These are phyloP conservation scores for Tagetes erecta DNA, from an alignment of 129 eudicot species.

Conservation along the genomic window DNA sequence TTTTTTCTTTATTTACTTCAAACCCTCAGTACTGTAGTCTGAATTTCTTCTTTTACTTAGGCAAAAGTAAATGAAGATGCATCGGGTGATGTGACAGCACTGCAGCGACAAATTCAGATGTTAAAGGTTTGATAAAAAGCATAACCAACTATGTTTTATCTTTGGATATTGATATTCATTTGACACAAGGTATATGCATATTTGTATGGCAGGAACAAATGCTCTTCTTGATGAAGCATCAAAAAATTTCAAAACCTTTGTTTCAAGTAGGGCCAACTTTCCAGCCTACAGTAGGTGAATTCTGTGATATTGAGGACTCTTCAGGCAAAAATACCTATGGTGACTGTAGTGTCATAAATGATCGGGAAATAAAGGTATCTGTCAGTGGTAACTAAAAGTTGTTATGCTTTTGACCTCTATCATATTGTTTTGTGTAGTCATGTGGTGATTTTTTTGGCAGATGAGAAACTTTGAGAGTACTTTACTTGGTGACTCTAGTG, in stretches of 20 bases:
- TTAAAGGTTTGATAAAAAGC: constrained; percentile 52
- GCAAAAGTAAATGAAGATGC: constrained; percentile 94
- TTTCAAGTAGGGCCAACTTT: constrained; percentile 33
- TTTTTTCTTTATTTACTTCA: background rate
- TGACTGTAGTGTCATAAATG: constrained; percentile 30
- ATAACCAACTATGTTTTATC: background rate
- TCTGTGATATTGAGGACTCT: constrained; percentile 30
- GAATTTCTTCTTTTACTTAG: constrained; percentile 37
- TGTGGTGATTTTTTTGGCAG: constrained; percentile 38
- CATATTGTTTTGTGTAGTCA: constrained; percentile 25
- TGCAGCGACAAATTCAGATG: constrained; percentile 80
- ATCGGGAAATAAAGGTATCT: constrained; percentile 45
- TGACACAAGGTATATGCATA: constrained; percentile 19
- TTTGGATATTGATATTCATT: constrained; percentile 15
- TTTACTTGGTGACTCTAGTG: constrained; percentile 50
- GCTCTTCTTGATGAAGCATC: constrained; percentile 62
- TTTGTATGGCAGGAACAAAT: constrained; percentile 62
- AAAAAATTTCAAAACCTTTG: constrained; percentile 31
- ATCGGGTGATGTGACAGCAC: constrained; percentile 68
- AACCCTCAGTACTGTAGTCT: constrained; percentile 3
- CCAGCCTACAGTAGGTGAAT: constrained; percentile 32
- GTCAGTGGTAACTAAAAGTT: constrained; percentile 4
- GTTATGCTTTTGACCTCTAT: background rate
- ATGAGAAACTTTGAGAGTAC: constrained; percentile 39
- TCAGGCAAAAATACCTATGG: constrained; percentile 31